Base-by-base conservation (phyloP, 2,329 filamentous ascomycete genomes). In the Aspergillus viridinutans region DNA sequence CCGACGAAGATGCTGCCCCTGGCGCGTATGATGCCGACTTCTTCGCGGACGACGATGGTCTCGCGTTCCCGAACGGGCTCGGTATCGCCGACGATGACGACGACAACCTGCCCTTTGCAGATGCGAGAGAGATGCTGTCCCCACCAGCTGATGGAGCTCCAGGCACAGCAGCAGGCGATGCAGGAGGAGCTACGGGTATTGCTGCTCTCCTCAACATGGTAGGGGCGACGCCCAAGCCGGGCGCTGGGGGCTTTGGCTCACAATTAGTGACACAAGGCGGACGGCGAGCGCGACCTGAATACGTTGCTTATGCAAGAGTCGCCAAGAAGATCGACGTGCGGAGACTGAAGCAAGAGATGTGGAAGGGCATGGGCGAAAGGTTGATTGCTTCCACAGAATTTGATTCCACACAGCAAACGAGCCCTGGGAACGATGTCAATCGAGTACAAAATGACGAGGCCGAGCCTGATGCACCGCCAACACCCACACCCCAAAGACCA, bases 1-100 rank as follows among this genome's bases (percentile, higher is more conserved):
- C 71, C 51, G 75, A 79, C 52, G 86, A 88, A 25, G 85, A 85
- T 48, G 83, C 79, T 3, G 81, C 76, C 40, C 82, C 82, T 2
- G 92, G 92, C 59, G 88, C 95, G 69, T 99, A 97, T 74, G 92
- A 97, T 72, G 93, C 94, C 58, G 90, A 97, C 74, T 99, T 97
- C 83, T 99, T 97, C 79, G 76, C 76, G 12, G 89, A 94, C 67
- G 94, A 97, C 68, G 78, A 80, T 61, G 77, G 76, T 8, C 69
- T 78, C 53, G 73, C 75, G 17, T 78, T 78, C 64, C 76, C 77
- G 32, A 76, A 78, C 54, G 78, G 76, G 38, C 67, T 76, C 52
- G 76, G 75, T 42, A 61, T 79, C 50, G 73, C 70, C 49, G 77
- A 80, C 58, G 78, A 80, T 52, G 78, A 80, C 17, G 74, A 76